Percentiles rank a stretch among this genome's conserved stretches.
phyloP scores from a whole-genome alignment of 2,329 filamentous ascomycete genomes.

The Talaromyces islandicus region DNA sequence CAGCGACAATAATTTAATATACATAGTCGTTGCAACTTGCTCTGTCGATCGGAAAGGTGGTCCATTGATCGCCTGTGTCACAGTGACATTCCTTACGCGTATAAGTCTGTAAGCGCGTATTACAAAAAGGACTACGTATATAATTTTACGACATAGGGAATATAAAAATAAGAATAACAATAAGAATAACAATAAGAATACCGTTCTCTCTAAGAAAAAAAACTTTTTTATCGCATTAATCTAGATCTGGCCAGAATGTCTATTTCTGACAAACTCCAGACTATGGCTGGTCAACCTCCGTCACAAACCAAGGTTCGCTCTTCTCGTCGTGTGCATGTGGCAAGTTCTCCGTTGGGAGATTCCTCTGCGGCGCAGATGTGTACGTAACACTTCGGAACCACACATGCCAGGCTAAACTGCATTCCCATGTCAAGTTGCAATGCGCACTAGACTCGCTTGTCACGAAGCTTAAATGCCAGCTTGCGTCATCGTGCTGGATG shows the following conservation, averaged over 20 bases:
- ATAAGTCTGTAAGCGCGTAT: neutral
- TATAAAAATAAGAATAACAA: neutral
- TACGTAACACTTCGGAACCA: neutral
- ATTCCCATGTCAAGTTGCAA: neutral
- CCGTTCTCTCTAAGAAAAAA: no score
- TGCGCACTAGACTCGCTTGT: neutral
- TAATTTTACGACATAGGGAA: neutral
- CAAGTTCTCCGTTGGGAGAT: neutral
- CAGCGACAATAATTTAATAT: neutral
- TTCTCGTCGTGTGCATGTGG: neutral
- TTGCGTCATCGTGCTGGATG: neutral
- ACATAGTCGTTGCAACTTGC: neutral
- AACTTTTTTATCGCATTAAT: no score
- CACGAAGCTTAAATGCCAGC: neutral
- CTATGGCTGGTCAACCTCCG: no score
- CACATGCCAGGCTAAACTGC: neutral
- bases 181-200: neutral
- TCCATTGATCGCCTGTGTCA: neutral
- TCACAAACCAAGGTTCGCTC: neutral
- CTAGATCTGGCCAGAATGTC: no score
- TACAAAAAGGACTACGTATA: neutral
- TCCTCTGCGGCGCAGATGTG: neutral
- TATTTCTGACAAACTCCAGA: no score
- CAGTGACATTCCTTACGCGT: slow-evolving; percentile 1
- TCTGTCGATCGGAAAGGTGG: slow-evolving; percentile 1